Conservation (phyloP, 2,329 filamentous ascomycete species). For the Phaeosphaeria sp. region DNA sequence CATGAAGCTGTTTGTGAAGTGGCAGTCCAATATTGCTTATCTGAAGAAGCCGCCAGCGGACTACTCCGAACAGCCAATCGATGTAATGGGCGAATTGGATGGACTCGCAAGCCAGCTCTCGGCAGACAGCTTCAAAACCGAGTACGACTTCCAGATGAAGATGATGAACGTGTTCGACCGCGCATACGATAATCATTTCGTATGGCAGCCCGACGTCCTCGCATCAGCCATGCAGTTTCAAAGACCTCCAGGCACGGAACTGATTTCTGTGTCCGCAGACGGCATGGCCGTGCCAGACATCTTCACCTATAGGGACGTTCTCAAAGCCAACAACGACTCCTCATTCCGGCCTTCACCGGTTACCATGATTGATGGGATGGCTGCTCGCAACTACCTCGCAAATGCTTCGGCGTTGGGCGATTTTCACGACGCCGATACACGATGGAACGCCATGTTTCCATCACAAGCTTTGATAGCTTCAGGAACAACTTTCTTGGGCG, state of each 20-base stretch:
- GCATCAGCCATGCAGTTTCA: slow-evolving; percentile 47
- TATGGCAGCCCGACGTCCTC: slow-evolving; percentile 46
- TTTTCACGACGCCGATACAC: slow-evolving; percentile 50
- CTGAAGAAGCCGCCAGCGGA: slow-evolving; percentile 46
- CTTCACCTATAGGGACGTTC: slow-evolving; percentile 41
- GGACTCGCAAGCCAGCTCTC: slow-evolving; percentile 40
- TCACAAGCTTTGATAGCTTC: slow-evolving; percentile 41
- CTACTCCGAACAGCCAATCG: slow-evolving; percentile 47
- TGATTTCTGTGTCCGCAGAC: slow-evolving; percentile 46
- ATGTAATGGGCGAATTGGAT: slow-evolving; percentile 47
- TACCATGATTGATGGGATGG: slow-evolving; percentile 46
- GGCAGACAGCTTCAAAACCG: slow-evolving; percentile 40
- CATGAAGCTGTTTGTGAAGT: slow-evolving; percentile 44
- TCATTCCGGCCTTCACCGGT: slow-evolving; percentile 46
- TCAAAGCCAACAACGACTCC: slow-evolving; percentile 28
- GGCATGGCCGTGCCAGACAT: slow-evolving; percentile 46
- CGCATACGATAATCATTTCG: slow-evolving; percentile 52
- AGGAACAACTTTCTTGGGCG: slow-evolving; percentile 34
- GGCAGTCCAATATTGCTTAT: slow-evolving; percentile 50
- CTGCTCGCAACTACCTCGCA: slow-evolving; percentile 41
- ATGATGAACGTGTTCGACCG: slow-evolving; percentile 43
- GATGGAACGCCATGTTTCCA: slow-evolving; percentile 50
- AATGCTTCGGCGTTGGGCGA: slow-evolving; percentile 38
- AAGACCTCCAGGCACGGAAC: slow-evolving; percentile 35
- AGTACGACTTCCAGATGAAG: slow-evolving; percentile 51